These are phyloP conservation scores for Penicillium crustosum DNA, from an alignment of 2,329 filamentous ascomycete genomes.

Conservation along the genomic window DNA sequence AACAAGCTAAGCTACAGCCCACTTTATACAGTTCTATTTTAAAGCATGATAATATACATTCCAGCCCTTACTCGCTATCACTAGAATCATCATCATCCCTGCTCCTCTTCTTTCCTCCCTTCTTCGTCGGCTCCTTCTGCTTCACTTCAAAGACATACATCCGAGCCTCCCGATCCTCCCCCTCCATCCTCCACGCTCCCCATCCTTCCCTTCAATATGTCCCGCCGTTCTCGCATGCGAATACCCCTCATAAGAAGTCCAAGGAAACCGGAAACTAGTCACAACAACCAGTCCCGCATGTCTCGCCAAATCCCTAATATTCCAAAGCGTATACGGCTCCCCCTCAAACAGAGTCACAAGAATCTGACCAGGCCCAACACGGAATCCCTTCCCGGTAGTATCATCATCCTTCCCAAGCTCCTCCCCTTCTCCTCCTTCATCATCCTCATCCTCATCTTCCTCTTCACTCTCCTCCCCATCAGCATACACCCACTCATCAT, in stretches of 20 bases:
- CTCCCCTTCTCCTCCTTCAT: slow-evolving; percentile 15
- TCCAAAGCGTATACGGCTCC: slow-evolving; percentile 94
- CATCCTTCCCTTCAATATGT: slow-evolving; percentile 44
- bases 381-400: slow-evolving; percentile 18
- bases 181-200: slow-evolving; percentile 46
- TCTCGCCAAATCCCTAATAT: slow-evolving; percentile 80
- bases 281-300: slow-evolving; percentile 56
- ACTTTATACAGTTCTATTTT: neutral
- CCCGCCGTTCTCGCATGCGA: slow-evolving; percentile 50
- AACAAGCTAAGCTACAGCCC: neutral
- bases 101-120: slow-evolving; percentile 37
- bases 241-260: slow-evolving; percentile 49
- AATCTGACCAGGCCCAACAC: slow-evolving; percentile 54
- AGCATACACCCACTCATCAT: slow-evolving; percentile 26
- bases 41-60: neutral
- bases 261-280: slow-evolving; percentile 50
- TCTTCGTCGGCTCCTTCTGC: slow-evolving; percentile 31
- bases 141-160: slow-evolving; percentile 49
- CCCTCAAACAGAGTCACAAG: slow-evolving; percentile 89
- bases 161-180: slow-evolving; percentile 49
- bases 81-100: slow-evolving; percentile 37
- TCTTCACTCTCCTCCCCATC: slow-evolving; percentile 21
- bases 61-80: slow-evolving; percentile 29
- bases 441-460: slow-evolving; percentile 18
- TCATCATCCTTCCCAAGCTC: slow-evolving; percentile 14